phyloP scores from a whole-genome alignment of 2,329 filamentous ascomycete species.

The Xylariales sp. region DNA sequence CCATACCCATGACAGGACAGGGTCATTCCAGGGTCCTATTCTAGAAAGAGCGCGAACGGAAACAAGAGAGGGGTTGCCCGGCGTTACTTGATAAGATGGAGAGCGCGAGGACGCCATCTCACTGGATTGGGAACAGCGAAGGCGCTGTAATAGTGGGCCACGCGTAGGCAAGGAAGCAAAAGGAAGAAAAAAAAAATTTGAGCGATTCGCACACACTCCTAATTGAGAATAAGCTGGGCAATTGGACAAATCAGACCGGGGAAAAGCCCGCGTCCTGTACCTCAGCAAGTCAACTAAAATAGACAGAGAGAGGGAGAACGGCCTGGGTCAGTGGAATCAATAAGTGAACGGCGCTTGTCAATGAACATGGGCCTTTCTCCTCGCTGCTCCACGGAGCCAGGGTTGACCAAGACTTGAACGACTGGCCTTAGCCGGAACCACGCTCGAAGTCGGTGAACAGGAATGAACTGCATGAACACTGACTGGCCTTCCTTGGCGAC shows the following conservation, averaged over 20 bases:
- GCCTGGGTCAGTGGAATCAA: too few species aligned
- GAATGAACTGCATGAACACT: constrained; percentile 42
- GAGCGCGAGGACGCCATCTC: neutral
- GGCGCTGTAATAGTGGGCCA: constrained; percentile 18
- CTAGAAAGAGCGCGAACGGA: constrained; percentile 1
- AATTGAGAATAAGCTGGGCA: constrained; percentile 12
- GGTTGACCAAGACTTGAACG: neutral
- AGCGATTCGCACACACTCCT: constrained; percentile 21
- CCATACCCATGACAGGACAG: too few species aligned
- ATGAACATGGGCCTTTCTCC: constrained; percentile 5
- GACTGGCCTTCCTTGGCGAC: constrained; percentile 23
- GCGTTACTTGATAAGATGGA: constrained; percentile 5
- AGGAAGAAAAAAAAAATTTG: too few species aligned
- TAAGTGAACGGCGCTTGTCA: constrained; percentile 7
- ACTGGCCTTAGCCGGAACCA: constrained; percentile 3
- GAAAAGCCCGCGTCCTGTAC: constrained; percentile 11
- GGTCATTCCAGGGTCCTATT: constrained; percentile 11
- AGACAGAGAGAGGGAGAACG: constrained; percentile 10
- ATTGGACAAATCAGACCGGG: constrained; percentile 20
- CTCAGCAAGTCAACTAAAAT: constrained; percentile 15
- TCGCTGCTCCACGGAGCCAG: neutral
- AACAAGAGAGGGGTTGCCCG: constrained; percentile 4
- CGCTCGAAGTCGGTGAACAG: constrained; percentile 7
- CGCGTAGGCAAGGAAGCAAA: too few species aligned
- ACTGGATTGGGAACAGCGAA: constrained; percentile 6